Evolutionary conservation across 2,329 filamentous ascomycete genomes (phyloP).

Genomic region (Ophiostoma angusticollis): DNA sequence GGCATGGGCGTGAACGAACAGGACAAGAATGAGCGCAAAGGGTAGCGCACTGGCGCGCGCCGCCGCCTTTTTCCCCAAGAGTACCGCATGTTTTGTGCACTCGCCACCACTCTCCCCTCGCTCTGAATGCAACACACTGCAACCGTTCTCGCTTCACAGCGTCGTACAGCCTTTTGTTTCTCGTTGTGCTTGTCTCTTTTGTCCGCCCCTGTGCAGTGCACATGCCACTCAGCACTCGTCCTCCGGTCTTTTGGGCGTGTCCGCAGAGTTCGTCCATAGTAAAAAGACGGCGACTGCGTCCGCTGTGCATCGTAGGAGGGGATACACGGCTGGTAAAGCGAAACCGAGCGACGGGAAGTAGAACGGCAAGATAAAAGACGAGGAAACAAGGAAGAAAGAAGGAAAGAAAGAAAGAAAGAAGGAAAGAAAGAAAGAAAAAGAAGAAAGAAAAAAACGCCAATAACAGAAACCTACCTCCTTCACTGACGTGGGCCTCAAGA

Average conservation of each 20-base stretch:
- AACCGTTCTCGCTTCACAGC: too few relatives aligned
- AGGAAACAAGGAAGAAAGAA: conserved; percentile 13
- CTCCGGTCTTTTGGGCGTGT: not conserved
- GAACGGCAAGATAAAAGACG: not conserved
- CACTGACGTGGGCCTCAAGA: conserved; percentile 78
- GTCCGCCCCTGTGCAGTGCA: too few relatives aligned
- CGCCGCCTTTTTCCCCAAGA: too few relatives aligned
- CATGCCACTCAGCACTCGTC: too few relatives aligned
- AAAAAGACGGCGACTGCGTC: too few relatives aligned
- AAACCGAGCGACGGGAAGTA: too few relatives aligned
- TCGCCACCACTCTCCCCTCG: too few relatives aligned
- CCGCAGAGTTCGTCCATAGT: too few relatives aligned
- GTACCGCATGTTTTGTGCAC: too few relatives aligned
- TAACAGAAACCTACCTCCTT: conserved; percentile 61
- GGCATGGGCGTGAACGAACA: not conserved
- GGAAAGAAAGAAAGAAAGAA: conserved; percentile 3
- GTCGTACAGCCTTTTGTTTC: conserved; percentile 1
- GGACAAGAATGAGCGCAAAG: not conserved
- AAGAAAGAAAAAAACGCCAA: not conserved
- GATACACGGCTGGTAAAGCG: too few relatives aligned
- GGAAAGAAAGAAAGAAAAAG: not conserved
- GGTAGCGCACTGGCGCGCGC: too few relatives aligned
- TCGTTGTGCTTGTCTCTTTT: not conserved
- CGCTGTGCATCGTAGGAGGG: not conserved
- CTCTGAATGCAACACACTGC: too few relatives aligned